Percentiles rank a stretch among this genome's conserved stretches.
Conservation (phyloP, 495 filamentous ascomycete genomes). For the Staphylotrichum longicolle region DNA sequence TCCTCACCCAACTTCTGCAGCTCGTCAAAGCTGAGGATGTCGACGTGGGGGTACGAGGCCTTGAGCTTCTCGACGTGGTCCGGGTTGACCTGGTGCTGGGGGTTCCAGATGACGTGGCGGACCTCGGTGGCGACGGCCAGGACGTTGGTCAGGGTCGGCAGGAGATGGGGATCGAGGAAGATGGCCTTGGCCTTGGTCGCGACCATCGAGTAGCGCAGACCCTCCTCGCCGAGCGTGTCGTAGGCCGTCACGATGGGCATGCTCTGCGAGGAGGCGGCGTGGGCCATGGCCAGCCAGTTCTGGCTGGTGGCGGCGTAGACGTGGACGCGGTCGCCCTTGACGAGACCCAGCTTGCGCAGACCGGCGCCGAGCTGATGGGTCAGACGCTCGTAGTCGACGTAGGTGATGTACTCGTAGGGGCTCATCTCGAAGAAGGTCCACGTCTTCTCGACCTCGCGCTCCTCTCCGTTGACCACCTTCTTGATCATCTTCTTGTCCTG, state of each 20-base stretch:
- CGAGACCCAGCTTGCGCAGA: slow-evolving; percentile 75
- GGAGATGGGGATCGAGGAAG: slow-evolving; percentile 83
- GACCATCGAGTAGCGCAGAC: slow-evolving; percentile 83
- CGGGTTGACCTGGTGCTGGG: slow-evolving; percentile 69
- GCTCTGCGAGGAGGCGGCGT: slow-evolving; percentile 55
- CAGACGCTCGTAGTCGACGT: slow-evolving; percentile 81
- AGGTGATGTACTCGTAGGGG: slow-evolving; percentile 80
- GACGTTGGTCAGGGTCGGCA: slow-evolving; percentile 76
- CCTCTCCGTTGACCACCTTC: slow-evolving; percentile 89
- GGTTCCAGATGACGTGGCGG: slow-evolving; percentile 87
- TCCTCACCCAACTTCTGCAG: slow-evolving; percentile 77
- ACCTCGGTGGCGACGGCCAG: slow-evolving; percentile 76
- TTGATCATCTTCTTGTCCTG: slow-evolving; percentile 94
- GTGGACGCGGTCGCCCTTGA: slow-evolving; percentile 71
- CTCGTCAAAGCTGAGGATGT: slow-evolving; percentile 80
- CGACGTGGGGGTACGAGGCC: slow-evolving; percentile 65
- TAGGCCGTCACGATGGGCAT: slow-evolving; percentile 66
- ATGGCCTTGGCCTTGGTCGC: slow-evolving; percentile 84
- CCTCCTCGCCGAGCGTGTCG: slow-evolving; percentile 93
- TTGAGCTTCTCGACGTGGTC: slow-evolving; percentile 78
- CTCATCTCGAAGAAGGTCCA: slow-evolving; percentile 96
- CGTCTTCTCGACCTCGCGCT: slow-evolving; percentile 87
- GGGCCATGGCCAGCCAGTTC: slow-evolving; percentile 70
- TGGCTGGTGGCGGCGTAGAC: slow-evolving; percentile 87
- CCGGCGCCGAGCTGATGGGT: slow-evolving; percentile 72